phyloP scores from a whole-genome alignment of 805 yeast genomes.

The Cyberlindnera mycetangii region DNA sequence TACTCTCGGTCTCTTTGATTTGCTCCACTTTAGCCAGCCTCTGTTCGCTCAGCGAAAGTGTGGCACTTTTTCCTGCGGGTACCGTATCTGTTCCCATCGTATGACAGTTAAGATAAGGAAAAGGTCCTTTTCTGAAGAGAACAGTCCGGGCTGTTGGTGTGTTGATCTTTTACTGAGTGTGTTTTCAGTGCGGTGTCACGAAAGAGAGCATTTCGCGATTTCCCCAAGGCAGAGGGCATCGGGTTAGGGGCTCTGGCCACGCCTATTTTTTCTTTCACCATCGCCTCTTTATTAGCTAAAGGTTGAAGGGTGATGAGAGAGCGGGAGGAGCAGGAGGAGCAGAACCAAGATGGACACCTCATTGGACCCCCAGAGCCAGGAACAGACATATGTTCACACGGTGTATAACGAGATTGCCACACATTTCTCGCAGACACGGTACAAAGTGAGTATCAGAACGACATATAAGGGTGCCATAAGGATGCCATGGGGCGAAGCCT shows the following conservation, averaged over 20 bases:
- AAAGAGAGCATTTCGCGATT: too few species aligned
- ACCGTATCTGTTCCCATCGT: background rate
- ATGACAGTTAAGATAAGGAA: background rate
- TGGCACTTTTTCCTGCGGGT: background rate
- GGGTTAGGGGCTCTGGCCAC: too few species aligned
- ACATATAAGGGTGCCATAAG: too few species aligned
- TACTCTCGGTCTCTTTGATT: constrained; percentile 22
- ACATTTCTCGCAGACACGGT: constrained; percentile 91
- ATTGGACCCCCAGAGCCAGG: constrained; percentile 53
- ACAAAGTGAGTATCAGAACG: constrained; percentile 39
- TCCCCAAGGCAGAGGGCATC: too few species aligned
- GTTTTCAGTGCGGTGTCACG: too few species aligned
- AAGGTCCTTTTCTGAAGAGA: too few species aligned
- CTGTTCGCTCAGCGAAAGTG: constrained; percentile 1
- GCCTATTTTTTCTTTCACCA: background rate
- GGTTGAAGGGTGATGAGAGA: too few species aligned
- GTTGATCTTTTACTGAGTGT: too few species aligned
- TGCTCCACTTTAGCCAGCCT: constrained; percentile 3
- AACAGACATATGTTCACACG: constrained; percentile 78
- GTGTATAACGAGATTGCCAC: constrained; percentile 90
- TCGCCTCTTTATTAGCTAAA: too few species aligned
- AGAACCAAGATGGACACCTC: constrained; percentile 22
- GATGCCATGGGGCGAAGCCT: background rate
- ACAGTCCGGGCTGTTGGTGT: too few species aligned
- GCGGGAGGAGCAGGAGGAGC: too few species aligned